Evolutionary conservation across 495 filamentous ascomycete species (phyloP).

Genomic region (Penicillium samsonianum): DNA sequence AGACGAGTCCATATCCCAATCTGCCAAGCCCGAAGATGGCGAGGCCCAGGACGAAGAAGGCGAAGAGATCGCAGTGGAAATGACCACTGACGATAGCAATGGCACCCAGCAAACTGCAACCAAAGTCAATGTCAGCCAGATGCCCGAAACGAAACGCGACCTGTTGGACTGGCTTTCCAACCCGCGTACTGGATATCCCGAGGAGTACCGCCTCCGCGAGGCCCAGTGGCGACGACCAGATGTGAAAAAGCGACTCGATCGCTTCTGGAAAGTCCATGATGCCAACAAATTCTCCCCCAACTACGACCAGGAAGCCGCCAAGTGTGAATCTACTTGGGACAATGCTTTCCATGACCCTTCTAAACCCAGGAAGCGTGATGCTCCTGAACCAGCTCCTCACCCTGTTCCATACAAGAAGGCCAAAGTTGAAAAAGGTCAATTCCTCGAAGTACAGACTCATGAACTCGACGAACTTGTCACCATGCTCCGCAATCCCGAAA

Average conservation of each 20-base stretch:
- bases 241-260: constrained; percentile 60
- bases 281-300: constrained; percentile 47
- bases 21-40: constrained; percentile 15
- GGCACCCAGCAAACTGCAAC: constrained; percentile 10
- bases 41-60: constrained; percentile 18
- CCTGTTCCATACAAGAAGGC: constrained; percentile 44
- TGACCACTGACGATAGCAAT: constrained; percentile 13
- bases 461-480: constrained; percentile 35
- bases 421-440: constrained; percentile 39
- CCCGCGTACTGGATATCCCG: constrained; percentile 26
- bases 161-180: constrained; percentile 33
- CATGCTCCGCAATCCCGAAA: constrained; percentile 41
- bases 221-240: constrained; percentile 25
- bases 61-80: constrained; percentile 14
- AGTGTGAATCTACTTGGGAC: constrained; percentile 35
- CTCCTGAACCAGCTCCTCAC: constrained; percentile 46
- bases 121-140: constrained; percentile 3
- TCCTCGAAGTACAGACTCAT: constrained; percentile 43
- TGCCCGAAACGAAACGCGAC: constrained; percentile 15
- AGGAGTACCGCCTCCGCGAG: constrained; percentile 22
- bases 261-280: constrained; percentile 59
- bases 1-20: constrained; percentile 12
- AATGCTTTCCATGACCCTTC: constrained; percentile 31
- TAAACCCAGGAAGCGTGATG: constrained; percentile 46
- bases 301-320: constrained; percentile 33